Evolutionary conservation across 345 rosid genomes (phyloP).

Genomic region (Isatis tinctoria): DNA sequence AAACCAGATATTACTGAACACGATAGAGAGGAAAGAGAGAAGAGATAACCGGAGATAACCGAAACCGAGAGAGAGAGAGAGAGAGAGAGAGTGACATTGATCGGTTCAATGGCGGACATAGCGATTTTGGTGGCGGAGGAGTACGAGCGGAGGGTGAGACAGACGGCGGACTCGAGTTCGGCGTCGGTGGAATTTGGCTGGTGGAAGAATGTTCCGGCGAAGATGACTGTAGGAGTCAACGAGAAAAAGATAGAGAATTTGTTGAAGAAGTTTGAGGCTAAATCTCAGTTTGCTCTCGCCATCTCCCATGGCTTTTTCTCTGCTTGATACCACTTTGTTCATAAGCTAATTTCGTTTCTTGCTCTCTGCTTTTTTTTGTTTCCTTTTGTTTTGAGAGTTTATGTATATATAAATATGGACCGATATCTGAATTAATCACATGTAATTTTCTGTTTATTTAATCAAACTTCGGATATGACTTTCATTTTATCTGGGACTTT

Average conservation of each 20-base stretch:
- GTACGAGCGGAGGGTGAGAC: slow-evolving; percentile 25
- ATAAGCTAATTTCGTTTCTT: neutral
- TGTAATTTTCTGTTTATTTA: neutral
- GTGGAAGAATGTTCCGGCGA: slow-evolving; percentile 24
- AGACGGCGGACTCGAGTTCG: neutral
- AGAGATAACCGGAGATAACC: slow-evolving; percentile 14
- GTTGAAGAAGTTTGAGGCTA: slow-evolving; percentile 22
- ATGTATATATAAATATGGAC: neutral
- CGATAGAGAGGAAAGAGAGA: neutral
- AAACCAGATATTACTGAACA: slow-evolving; percentile 22
- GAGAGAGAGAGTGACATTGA: neutral
- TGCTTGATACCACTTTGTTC: slow-evolving; percentile 13
- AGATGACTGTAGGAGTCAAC: slow-evolving; percentile 1
- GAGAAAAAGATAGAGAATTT: slow-evolving; percentile 27
- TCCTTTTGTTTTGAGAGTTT: neutral
- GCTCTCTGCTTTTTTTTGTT: neutral
- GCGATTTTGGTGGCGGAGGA: slow-evolving; percentile 36
- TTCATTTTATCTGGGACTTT: neutral
- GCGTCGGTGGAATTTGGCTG: slow-evolving; percentile 7
- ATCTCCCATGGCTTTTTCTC: slow-evolving; percentile 28
- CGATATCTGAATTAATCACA: slow-evolving; percentile 1
- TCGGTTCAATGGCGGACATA: slow-evolving; percentile 27
- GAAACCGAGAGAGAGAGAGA: neutral
- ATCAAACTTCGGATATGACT: neutral
- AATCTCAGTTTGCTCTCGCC: slow-evolving; percentile 28